Conservation (phyloP, 345 rosid genomes). For the Carallia pectinifolia region DNA sequence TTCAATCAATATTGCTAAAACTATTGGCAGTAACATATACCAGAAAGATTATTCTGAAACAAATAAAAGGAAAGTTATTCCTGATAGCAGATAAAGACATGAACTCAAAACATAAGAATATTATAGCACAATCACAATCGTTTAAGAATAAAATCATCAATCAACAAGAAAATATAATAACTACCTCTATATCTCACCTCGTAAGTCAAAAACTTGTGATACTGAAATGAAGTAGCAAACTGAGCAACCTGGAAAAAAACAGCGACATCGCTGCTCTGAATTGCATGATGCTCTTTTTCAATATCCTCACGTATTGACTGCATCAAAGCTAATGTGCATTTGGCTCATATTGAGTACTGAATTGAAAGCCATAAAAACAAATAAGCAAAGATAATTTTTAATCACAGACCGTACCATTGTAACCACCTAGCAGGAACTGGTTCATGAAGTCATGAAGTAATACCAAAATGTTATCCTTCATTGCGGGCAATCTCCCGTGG, state of each 20-base stretch:
- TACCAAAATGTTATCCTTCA: slow-evolving; percentile 49
- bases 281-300: slow-evolving; percentile 74
- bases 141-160: neutral
- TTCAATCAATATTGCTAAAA: neutral
- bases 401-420: slow-evolving; percentile 61
- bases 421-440: slow-evolving; percentile 81
- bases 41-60: neutral
- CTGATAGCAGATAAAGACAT: neutral
- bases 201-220: slow-evolving; percentile 55
- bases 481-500: slow-evolving; percentile 48
- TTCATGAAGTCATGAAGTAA: slow-evolving; percentile 72
- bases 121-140: neutral
- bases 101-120: neutral
- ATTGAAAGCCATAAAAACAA: slow-evolving; percentile 5
- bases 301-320: slow-evolving; percentile 79
- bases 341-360: slow-evolving; percentile 20
- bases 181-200: slow-evolving; percentile 49
- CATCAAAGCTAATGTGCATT: slow-evolving; percentile 62
- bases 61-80: too few species aligned
- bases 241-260: slow-evolving; percentile 80
- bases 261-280: slow-evolving; percentile 73
- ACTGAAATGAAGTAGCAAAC: slow-evolving; percentile 73
- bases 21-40: neutral
- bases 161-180: neutral
- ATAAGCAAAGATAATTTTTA: slow-evolving; percentile 12